Percentiles rank a stretch among this genome's conserved stretches.
Evolutionary conservation across 2,329 filamentous ascomycete species (phyloP).

Genomic region (Septoria petroselini): DNA sequence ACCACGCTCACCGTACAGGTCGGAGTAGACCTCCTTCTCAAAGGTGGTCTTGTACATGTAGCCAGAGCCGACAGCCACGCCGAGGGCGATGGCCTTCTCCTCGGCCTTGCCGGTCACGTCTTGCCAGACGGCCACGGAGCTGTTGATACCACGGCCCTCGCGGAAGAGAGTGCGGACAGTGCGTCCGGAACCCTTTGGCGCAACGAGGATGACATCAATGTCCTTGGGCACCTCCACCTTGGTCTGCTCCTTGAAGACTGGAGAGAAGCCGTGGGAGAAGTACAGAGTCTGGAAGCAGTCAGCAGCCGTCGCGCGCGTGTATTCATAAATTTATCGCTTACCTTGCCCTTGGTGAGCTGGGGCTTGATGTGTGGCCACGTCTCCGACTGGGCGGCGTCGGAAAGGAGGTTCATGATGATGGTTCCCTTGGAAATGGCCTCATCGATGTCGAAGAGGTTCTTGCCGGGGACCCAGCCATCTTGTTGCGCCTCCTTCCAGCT

Average conservation of each 20-base stretch:
- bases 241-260: constrained; percentile 99
- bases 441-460: constrained; percentile 98
- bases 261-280: constrained; percentile 99
- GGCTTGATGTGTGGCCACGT: constrained; percentile 99
- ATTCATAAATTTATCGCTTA: constrained; percentile 43
- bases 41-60: constrained; percentile 99
- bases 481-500: constrained; percentile 97
- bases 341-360: constrained; percentile 97
- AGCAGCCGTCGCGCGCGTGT: constrained; percentile 19
- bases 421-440: constrained; percentile 91
- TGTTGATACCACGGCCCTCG: constrained; percentile 99
- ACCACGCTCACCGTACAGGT: constrained; percentile 99
- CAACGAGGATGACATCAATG: constrained; percentile 98
- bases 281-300: constrained; percentile 74
- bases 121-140: constrained; percentile 96
- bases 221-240: constrained; percentile 95
- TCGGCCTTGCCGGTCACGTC: constrained; percentile 96
- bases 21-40: constrained; percentile 99
- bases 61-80: constrained; percentile 93
- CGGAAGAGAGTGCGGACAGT: constrained; percentile 98
- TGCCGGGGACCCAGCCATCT: constrained; percentile 97
- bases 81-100: constrained; percentile 95
- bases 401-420: constrained; percentile 98
- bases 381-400: constrained; percentile 95
- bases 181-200: constrained; percentile 97